Evolutionary conservation across 2,329 filamentous ascomycete species (phyloP).

Genomic region (Microdochium bolleyi): DNA sequence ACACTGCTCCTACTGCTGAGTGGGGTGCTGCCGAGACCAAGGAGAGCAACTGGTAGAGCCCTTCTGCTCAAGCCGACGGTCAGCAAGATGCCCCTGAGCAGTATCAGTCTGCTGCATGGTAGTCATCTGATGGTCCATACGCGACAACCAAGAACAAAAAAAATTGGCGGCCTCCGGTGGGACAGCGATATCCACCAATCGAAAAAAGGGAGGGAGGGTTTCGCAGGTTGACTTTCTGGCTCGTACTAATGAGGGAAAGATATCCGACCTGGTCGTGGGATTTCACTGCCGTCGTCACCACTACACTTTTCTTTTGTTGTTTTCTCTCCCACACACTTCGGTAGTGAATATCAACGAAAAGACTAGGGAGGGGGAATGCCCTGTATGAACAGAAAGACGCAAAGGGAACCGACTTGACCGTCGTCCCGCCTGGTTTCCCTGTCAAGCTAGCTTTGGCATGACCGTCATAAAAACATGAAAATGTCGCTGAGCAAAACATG

Average conservation of each 20-base stretch:
- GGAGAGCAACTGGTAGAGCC: slow-evolving; percentile 20
- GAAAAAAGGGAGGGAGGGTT: slow-evolving; percentile 4
- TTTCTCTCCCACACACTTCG: slow-evolving; percentile 20
- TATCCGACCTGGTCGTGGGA: slow-evolving; percentile 54
- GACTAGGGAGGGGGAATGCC: slow-evolving; percentile 80
- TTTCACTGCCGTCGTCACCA: not conserved
- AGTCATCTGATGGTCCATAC: not conserved
- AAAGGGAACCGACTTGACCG: slow-evolving; percentile 75
- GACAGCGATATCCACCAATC: slow-evolving; percentile 6
- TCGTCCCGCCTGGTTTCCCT: slow-evolving; percentile 50
- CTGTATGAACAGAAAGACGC: slow-evolving; percentile 66
- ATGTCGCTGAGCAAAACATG: not conserved
- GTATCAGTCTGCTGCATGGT: not conserved
- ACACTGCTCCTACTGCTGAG: slow-evolving; percentile 59
- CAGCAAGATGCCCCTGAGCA: not conserved
- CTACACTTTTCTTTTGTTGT: slow-evolving; percentile 13
- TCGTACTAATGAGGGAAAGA: slow-evolving; percentile 99
- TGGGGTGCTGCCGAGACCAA: slow-evolving; percentile 57
- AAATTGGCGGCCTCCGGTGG: slow-evolving; percentile 1
- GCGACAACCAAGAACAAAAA: not conserved
- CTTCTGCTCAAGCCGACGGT: not conserved
- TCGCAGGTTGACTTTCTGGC: not conserved
- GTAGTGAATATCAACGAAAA: slow-evolving; percentile 9
- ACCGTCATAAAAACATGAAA: not conserved
- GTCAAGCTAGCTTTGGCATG: not conserved